phyloP scores from a whole-genome alignment of 345 rosid genomes.

The Dipteronia dyeriana region DNA sequence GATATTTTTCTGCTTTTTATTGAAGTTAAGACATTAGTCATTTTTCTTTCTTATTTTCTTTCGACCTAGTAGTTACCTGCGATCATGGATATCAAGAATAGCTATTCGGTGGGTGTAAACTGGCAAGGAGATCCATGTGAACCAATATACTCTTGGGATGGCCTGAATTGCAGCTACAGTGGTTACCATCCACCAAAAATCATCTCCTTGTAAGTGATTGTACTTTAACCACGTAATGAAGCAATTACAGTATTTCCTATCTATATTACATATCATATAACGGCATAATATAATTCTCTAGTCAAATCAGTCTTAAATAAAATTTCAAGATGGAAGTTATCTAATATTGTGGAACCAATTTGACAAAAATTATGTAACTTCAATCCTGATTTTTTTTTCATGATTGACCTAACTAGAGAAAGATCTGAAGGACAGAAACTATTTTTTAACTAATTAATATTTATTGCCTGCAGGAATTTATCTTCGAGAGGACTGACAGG shows the following conservation, averaged over 20 bases:
- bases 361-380: no score
- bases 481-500: slow-evolving; percentile 31
- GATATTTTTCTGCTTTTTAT: not conserved
- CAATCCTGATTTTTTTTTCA: no score
- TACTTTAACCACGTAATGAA: not conserved
- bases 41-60: not conserved
- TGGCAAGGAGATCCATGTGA: slow-evolving; percentile 43
- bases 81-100: slow-evolving; percentile 29
- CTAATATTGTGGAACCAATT: no score
- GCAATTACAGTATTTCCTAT: not conserved
- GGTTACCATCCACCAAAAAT: slow-evolving; percentile 34
- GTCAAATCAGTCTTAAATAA: no score
- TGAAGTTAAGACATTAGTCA: not conserved
- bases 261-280: no score
- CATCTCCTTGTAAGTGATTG: slow-evolving; percentile 27
- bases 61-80: slow-evolving; percentile 20
- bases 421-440: not conserved
- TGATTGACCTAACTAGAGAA: no score
- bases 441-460: not conserved
- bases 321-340: no score
- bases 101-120: slow-evolving; percentile 11
- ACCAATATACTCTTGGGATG: slow-evolving; percentile 30
- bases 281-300: no score
- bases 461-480: slow-evolving; percentile 31
- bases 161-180: slow-evolving; percentile 29